These are phyloP conservation scores for Chrysosporium keratinophilum DNA, from an alignment of 2,329 filamentous ascomycete genomes.

Conservation along the genomic window DNA sequence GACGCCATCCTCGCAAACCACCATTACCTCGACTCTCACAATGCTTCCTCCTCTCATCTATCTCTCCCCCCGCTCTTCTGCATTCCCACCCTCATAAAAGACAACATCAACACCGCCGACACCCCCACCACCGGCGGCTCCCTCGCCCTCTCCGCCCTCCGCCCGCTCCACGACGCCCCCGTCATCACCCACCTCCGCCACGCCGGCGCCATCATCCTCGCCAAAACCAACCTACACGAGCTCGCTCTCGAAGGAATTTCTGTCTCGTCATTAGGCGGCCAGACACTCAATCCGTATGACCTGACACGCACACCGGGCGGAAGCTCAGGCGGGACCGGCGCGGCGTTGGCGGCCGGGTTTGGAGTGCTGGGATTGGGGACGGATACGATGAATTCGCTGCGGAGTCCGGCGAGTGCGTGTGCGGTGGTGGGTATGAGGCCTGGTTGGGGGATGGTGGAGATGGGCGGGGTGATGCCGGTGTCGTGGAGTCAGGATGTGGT, in stretches of 20 bases:
- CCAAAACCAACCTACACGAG: constrained; percentile 54
- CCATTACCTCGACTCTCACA: not conserved
- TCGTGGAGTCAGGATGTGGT: constrained; percentile 48
- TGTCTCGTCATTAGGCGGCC: constrained; percentile 53
- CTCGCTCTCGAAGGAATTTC: constrained; percentile 54
- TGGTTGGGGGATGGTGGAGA: constrained; percentile 43
- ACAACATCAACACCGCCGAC: constrained; percentile 50
- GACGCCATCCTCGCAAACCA: constrained; percentile 27
- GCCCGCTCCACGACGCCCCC: constrained; percentile 36
- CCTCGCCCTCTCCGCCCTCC: constrained; percentile 41
- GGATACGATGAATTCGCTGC: constrained; percentile 53
- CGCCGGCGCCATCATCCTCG: constrained; percentile 49
- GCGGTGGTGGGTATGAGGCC: constrained; percentile 51
- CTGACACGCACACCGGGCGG: constrained; percentile 54
- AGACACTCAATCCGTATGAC: constrained; percentile 59
- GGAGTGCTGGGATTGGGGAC: constrained; percentile 50
- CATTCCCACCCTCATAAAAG: constrained; percentile 53
- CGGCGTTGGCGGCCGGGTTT: constrained; percentile 49
- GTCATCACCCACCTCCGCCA: constrained; percentile 42
- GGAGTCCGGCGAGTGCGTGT: constrained; percentile 53
- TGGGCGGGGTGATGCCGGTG: constrained; percentile 46
- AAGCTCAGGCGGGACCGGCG: constrained; percentile 53
- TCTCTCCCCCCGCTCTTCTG: constrained; percentile 46
- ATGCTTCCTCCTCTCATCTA: not conserved
- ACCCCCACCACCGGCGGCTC: constrained; percentile 51